phyloP scores from a whole-genome alignment of 2,329 filamentous ascomycete genomes.

The Cercospora brassicicola region DNA sequence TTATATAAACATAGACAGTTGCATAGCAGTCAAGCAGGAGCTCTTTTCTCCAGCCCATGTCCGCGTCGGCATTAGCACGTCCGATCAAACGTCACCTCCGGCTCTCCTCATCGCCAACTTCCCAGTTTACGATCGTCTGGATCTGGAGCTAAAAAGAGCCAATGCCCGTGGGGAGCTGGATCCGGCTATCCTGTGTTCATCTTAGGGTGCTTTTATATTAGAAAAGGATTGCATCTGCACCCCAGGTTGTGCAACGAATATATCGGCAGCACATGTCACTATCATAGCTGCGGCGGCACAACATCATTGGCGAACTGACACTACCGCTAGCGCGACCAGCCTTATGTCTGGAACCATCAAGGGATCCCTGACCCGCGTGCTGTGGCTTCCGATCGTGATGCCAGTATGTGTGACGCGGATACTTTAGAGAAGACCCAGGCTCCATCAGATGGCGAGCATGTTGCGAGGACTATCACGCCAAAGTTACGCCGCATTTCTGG shows the following conservation, averaged over 20 bases:
- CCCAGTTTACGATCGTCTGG: background rate
- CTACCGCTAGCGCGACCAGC: background rate
- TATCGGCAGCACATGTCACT: background rate
- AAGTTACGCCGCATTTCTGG: constrained; percentile 16
- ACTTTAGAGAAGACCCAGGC: background rate
- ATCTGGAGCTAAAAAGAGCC: background rate
- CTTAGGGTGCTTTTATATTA: background rate
- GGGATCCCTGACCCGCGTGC: constrained; percentile 8
- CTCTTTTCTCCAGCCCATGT: background rate
- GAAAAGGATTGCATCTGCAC: background rate
- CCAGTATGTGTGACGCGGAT: constrained; percentile 16
- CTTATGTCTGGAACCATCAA: constrained; percentile 9
- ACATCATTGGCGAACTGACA: background rate
- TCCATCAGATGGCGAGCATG: background rate
- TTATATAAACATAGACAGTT: background rate
- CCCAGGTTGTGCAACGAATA: background rate
- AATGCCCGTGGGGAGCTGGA: background rate
- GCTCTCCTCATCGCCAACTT: constrained; percentile 8
- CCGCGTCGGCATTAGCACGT: constrained; percentile 1
- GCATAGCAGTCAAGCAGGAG: background rate
- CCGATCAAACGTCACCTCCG: background rate
- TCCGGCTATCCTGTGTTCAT: background rate
- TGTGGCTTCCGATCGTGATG: constrained; percentile 3
- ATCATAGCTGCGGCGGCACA: background rate
- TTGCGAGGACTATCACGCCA: constrained; percentile 3